Base-by-base conservation (phyloP, 495 filamentous ascomycete species). In the Letharia columbiana region DNA sequence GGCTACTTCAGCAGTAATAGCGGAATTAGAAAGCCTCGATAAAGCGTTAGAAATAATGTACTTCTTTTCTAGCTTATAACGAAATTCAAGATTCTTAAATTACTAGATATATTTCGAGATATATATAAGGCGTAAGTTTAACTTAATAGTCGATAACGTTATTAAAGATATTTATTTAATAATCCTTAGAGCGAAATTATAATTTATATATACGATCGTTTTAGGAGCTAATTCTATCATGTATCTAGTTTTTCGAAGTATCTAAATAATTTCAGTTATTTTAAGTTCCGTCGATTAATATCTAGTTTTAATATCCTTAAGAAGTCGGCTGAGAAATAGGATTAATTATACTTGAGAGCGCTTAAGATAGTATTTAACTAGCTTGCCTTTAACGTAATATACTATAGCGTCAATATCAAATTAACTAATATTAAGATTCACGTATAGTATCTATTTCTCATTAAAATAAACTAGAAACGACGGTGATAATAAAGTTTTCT, bases 241-340 rank as follows among this genome's bases (percentile, higher is more conserved):
- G 47, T 66, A 42, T 5, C 35, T 2, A 20, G 37, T 35, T 10
- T 60, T 59, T 8, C 11, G 61, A 41, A 66, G 9, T 6, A 60
- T 9, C 15, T 42, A 66, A 13, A 66, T 18, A 35, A 66, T 66
- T 33, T 13, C 18, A 31, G 39, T 23, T 40, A 66, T 31, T 39
- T 66, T 39, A 1, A 66, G 20, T 54, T 66, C n/a, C 20, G 33
- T 66, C 3, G 23, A 33, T 31, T 50, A 66, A 17, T 66, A 66
- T 11, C 40, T 40, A 4, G 28, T 62, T 40, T 66, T n/a, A n/a
- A 39, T 35, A 44, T 44, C 6, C 6, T 50, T 56, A 31, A 66
- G 42, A n/a, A 62, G 23, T 33, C 44, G 18, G 13, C 42, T 66
- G 12, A 66, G 37, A 45, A 66, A 66, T 42, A 66, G 23, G 8